Evolutionary conservation across 75 land plant genomes (phyloP).

Genomic region (Gnetum montanum): DNA sequence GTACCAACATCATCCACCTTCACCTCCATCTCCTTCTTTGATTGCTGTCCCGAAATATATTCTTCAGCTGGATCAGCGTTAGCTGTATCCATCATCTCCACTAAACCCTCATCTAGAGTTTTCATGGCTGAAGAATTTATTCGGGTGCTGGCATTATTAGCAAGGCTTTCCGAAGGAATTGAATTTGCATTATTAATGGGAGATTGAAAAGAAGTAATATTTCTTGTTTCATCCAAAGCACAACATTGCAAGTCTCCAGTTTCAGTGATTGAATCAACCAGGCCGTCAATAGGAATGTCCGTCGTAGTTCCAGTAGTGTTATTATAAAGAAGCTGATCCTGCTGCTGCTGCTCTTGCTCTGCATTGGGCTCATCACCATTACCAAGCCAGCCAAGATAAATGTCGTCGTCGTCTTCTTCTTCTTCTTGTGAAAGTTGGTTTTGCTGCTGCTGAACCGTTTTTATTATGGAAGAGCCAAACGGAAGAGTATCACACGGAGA

Average conservation of each 20-base stretch:
- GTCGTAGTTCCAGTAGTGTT: too few species aligned
- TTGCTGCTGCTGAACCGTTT: slow-evolving; percentile 1
- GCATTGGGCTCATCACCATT: slow-evolving; percentile 10
- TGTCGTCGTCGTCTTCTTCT: slow-evolving; percentile 14
- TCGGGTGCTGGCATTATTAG: too few species aligned
- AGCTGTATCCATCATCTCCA: neutral
- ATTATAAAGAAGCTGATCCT: neutral
- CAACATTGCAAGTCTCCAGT: neutral
- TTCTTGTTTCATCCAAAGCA: slow-evolving; percentile 4
- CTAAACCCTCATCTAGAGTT: neutral
- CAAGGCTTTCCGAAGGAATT: neutral
- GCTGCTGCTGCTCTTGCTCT: too few species aligned
- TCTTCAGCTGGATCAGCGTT: neutral
- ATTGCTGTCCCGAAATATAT: slow-evolving; percentile 1
- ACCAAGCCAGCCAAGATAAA: slow-evolving; percentile 19
- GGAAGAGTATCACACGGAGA: slow-evolving; percentile 6
- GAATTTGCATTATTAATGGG: neutral
- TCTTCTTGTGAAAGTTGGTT: slow-evolving; percentile 6
- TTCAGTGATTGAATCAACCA: neutral
- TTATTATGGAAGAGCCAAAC: neutral
- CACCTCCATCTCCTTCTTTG: neutral
- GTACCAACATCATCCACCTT: neutral
- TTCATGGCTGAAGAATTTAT: neutral
- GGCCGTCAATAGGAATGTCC: slow-evolving; percentile 2
- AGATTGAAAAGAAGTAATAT: neutral